Evolutionary conservation across 2,329 filamentous ascomycete species (phyloP), one percentile per base, ranked within the genome.

Genomic region (Penicillium sp.): DNA sequence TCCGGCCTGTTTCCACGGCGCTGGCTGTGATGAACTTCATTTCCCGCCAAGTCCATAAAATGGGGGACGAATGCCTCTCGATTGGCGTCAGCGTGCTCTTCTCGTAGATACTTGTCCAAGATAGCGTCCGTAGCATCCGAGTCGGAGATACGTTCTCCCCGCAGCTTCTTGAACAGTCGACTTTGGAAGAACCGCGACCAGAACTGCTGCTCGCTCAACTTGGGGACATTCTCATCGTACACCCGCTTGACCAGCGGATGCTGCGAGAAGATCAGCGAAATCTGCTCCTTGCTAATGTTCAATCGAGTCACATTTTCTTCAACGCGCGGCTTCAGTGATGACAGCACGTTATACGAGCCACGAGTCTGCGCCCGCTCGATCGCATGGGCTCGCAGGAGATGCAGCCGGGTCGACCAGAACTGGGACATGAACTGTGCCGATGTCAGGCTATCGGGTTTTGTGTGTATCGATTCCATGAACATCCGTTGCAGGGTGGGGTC

Each of bases 121-220:
- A 95, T 83, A 19, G 87, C 84, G 77, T 98, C 93, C 9, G 86
- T 86, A 17, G 88, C 82, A 75, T 97, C 94, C 4, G 85, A 85
- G 9, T 94, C 92, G 0, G 87, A 87, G 49, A 96, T 88, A 56
- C 92, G 91, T 78, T 98, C 93, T 40, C 96, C 95, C 60, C 93
- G 91, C 59, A 99, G 82, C 73, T 93, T 94, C 79, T 97, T 97
- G 67, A 93, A 92, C 9, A 99, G 81, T 60, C 91, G 87, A 76
- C 92, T 97, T 64, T 93, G 87, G 76, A 99, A 98, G 79, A 99
- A 99, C 15, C 92, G 86, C 6, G 91, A 91, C 93, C 94, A 99
- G 75, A 99, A 99, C 54, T 92, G 88, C 59, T 84, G 84, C 71
- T 96, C 91, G 28, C 85, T 88, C 42, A 96, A 78, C 62, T 90